Base-by-base conservation (phyloP, 192 early-diverging fungal genomes). In the Coemansia sp. region DNA sequence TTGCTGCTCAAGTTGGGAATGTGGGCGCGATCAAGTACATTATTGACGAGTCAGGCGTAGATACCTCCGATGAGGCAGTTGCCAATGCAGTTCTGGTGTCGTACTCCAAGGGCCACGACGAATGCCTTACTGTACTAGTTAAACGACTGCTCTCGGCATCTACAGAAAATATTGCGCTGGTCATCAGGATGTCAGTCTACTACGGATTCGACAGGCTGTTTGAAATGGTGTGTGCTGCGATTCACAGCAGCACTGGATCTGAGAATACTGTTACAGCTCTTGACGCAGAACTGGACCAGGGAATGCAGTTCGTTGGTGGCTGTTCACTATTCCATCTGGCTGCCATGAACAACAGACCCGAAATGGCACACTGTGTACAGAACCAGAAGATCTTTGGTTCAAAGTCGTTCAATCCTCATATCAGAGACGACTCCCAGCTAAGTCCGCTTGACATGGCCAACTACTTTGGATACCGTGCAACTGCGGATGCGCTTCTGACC, bases 381-480 rank as follows among this genome's bases (percentile, higher is more conserved):
- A 25, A 42, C 21, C 68, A 71, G 58, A 53, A 51, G 17, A 46
- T 59, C 25, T 57, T 69, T 46, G 41, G 41, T 30, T 55, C 62
- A 23, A 17, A 34, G 3, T 58, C 50, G 11, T 69, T 66, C 33
- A 59, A 66, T 34, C 41, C 62, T 5, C 66, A 73, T 33, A 30
- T 39, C 5, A 44, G 61, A 33, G 66, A 73, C 48, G 58, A 57
- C 34, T 56, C 67, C 1, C 61, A 54, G 30, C 57, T 80, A 46
- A 66, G 71, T 23, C 59, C 77, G 22, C 57, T 80, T 17, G 77
- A 80, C 42, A 52, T 60, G 12, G 67, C 66, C 27, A 73, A 73
- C 53, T 80, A 69, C 57, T 61, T 73, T 50, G 77, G 77, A 11
- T 69, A 70, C 54, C 63, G 71, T 22, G 61, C 66, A 21, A 73